A percentile compares a stretch with the other conserved stretches of the same genome.
Conservation (phyloP, 148 eudicot genomes). For the Spergularia bocconei region DNA sequence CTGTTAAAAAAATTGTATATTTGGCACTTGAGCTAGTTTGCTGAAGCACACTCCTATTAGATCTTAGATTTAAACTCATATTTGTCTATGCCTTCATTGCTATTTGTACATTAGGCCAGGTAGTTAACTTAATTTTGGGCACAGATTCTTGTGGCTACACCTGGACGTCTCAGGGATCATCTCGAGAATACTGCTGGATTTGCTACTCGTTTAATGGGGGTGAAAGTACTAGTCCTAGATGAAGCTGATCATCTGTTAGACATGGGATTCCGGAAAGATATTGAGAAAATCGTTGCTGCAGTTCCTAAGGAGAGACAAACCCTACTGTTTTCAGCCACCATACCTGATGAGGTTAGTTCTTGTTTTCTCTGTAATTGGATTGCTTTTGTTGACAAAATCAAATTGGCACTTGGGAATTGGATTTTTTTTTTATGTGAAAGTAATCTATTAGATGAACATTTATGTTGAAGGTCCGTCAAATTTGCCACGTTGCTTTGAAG, state of each 20-base stretch:
- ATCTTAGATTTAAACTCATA: background rate
- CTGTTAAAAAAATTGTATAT: background rate
- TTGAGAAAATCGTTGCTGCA: constrained; percentile 76
- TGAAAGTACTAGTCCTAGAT: constrained; percentile 93
- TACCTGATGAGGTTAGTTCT: constrained; percentile 69
- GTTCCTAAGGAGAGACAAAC: constrained; percentile 98
- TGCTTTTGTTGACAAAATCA: too few species aligned
- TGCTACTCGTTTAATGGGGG: constrained; percentile 84
- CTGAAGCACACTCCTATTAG: background rate
- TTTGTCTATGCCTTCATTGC: background rate
- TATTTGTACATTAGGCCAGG: constrained; percentile 1
- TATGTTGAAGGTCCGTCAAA: constrained; percentile 73
- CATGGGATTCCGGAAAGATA: constrained; percentile 96
- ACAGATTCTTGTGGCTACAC: constrained; percentile 96
- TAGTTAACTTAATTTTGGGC: constrained; percentile 22
- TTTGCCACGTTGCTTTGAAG: constrained; percentile 81
- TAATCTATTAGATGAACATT: background rate
- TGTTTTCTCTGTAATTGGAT: too few species aligned
- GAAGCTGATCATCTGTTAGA: constrained; percentile 97
- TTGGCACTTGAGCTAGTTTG: background rate
- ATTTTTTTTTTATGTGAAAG: background rate
- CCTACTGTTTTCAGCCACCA: constrained; percentile 87
- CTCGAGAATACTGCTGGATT: constrained; percentile 90
- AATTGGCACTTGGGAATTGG: too few species aligned
- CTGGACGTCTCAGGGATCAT: constrained; percentile 93